phyloP scores from a whole-genome alignment of 225 moss, liverwort and hornwort genomes.

The Pseudisothecium myosuroides region DNA sequence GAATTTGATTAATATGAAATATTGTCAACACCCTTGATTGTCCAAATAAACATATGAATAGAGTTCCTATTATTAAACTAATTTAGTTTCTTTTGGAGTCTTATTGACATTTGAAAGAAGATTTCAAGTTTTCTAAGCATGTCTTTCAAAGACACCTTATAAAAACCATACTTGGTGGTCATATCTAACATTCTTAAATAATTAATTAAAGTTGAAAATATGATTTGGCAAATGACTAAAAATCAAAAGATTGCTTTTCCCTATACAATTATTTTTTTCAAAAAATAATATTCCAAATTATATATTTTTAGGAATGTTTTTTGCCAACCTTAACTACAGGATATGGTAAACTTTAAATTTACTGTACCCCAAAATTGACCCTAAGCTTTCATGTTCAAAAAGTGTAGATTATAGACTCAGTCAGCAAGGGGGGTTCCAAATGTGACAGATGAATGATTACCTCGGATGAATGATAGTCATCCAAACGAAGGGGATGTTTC shows the following conservation, averaged over 20 bases:
- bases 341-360: background rate
- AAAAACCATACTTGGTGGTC: rapidly evolving
- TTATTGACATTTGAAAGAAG: background rate
- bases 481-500: background rate
- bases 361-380: background rate
- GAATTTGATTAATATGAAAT: background rate
- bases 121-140: rapidly evolving
- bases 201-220: background rate
- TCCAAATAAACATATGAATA: background rate
- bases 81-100: background rate
- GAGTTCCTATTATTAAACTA: background rate
- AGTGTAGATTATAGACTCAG: background rate
- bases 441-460: background rate
- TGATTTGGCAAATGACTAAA: background rate
- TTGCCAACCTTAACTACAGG: background rate
- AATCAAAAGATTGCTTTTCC: background rate
- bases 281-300: background rate
- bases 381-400: background rate
- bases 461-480: background rate
- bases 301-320: background rate
- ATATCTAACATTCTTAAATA: background rate
- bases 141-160: rapidly evolving
- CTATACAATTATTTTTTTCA: too few species aligned
- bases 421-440: background rate
- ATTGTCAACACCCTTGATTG: background rate